A percentile compares a stretch with the other conserved stretches of the same genome.
Conservation (phyloP, 2,329 filamentous ascomycete genomes). For the Hypoxylon sp. region DNA sequence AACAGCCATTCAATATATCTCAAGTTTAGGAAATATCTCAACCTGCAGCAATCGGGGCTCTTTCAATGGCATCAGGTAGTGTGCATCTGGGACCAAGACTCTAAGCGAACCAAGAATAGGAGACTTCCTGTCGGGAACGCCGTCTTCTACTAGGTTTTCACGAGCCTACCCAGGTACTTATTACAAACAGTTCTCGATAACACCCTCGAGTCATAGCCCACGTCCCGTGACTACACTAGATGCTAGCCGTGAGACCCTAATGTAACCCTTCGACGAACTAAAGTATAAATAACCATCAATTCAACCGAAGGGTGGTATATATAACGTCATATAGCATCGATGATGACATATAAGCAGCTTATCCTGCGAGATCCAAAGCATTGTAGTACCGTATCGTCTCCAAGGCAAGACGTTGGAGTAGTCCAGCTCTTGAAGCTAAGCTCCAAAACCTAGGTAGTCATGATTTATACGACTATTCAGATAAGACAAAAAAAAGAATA, state of each 20-base stretch:
- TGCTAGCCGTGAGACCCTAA: not conserved
- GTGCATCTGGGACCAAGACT: too few relatives aligned
- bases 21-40: too few relatives aligned
- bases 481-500: not conserved
- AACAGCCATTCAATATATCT: too few relatives aligned
- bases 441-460: too few relatives aligned
- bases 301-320: not conserved
- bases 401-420: not conserved
- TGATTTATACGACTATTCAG: not conserved
- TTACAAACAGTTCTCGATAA: not conserved
- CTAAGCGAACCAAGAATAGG: not conserved
- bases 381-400: not conserved
- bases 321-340: conserved; percentile 24
- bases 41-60: too few relatives aligned
- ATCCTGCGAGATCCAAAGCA: not conserved
- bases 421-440: not conserved
- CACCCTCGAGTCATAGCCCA: conserved; percentile 15
- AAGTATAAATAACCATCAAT: not conserved
- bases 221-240: conserved; percentile 1
- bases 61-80: too few relatives aligned
- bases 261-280: not conserved
- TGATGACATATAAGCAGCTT: conserved; percentile 7
- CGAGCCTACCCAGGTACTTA: not conserved
- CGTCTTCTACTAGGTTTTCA: not conserved
- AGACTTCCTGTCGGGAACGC: not conserved